These are phyloP conservation scores for Nymphaea thermarum DNA, from an alignment of 164 flowering plant species.

Conservation along the genomic window DNA sequence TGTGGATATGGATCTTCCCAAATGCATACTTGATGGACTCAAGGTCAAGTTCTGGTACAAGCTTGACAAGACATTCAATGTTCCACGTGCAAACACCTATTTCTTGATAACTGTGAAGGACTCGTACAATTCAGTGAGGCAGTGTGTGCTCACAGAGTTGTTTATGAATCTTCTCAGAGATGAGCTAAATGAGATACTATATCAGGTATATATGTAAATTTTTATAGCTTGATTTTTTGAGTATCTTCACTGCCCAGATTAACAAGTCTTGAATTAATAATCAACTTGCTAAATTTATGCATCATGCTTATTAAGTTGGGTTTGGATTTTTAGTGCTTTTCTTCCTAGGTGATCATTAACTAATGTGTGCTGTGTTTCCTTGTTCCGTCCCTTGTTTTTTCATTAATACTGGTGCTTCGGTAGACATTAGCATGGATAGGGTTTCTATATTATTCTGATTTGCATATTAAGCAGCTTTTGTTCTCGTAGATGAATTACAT, in stretches of 20 bases:
- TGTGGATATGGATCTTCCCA: constrained; percentile 26
- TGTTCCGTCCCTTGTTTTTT: no score
- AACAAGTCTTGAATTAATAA: no score
- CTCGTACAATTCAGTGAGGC: constrained; percentile 39
- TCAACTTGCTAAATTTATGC: no score
- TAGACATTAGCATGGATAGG: no score
- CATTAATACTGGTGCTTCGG: no score
- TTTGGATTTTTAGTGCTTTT: no score
- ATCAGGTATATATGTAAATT: constrained; percentile 45
- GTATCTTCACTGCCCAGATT: background rate
- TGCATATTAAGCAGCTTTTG: no score
- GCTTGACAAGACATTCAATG: constrained; percentile 65
- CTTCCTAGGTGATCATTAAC: no score
- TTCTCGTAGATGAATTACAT: no score
- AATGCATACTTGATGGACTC: constrained; percentile 70
- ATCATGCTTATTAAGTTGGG: no score
- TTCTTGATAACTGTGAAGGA: constrained; percentile 80
- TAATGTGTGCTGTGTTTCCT: no score
- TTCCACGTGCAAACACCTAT: constrained; percentile 92
- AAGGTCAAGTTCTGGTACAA: constrained; percentile 87
- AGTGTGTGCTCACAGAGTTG: constrained; percentile 67
- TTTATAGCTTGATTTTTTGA: background rate
- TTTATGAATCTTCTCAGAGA: constrained; percentile 80
- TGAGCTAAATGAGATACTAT: constrained; percentile 79
- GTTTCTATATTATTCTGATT: no score